A percentile compares a stretch with the other conserved stretches of the same genome.
Evolutionary conservation across 2,329 filamentous ascomycete genomes (phyloP).

Genomic region (Daldinia sp.): DNA sequence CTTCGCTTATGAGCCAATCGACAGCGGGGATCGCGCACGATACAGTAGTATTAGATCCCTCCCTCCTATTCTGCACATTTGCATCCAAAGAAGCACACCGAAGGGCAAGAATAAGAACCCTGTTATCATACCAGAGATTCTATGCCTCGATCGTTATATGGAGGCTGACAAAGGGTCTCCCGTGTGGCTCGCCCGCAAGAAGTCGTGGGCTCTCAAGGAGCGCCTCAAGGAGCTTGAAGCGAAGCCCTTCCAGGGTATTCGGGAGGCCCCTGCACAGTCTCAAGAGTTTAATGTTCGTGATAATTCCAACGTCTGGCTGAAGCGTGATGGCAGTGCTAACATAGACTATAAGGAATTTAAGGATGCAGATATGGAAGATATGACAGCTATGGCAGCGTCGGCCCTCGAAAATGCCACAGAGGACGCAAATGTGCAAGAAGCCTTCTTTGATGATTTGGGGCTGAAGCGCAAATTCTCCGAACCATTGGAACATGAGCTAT

Average conservation of each 20-base stretch:
- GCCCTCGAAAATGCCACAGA: slow-evolving; percentile 8
- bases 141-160: slow-evolving; percentile 92
- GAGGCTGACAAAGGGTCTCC: slow-evolving; percentile 71
- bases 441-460: slow-evolving; percentile 33
- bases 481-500: slow-evolving; percentile 7
- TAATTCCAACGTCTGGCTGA: not conserved
- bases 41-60: slow-evolving; percentile 81
- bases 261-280: not conserved
- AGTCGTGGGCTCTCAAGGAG: slow-evolving; percentile 80
- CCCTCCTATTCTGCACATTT: slow-evolving; percentile 88
- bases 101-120: slow-evolving; percentile 81
- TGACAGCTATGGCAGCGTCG: slow-evolving; percentile 10
- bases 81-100: slow-evolving; percentile 85
- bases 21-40: slow-evolving; percentile 70
- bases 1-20: slow-evolving; percentile 83
- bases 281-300: slow-evolving; percentile 4
- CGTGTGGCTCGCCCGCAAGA: slow-evolving; percentile 72
- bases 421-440: slow-evolving; percentile 3
- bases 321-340: not conserved
- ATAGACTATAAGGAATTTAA: slow-evolving; percentile 13
- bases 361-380: slow-evolving; percentile 8
- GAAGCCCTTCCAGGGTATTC: slow-evolving; percentile 8
- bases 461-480: slow-evolving; percentile 38
- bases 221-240: slow-evolving; percentile 62
- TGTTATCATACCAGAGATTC: slow-evolving; percentile 80